These are phyloP conservation scores for Acer yangbiense DNA, from an alignment of 345 rosid species.

Conservation along the genomic window DNA sequence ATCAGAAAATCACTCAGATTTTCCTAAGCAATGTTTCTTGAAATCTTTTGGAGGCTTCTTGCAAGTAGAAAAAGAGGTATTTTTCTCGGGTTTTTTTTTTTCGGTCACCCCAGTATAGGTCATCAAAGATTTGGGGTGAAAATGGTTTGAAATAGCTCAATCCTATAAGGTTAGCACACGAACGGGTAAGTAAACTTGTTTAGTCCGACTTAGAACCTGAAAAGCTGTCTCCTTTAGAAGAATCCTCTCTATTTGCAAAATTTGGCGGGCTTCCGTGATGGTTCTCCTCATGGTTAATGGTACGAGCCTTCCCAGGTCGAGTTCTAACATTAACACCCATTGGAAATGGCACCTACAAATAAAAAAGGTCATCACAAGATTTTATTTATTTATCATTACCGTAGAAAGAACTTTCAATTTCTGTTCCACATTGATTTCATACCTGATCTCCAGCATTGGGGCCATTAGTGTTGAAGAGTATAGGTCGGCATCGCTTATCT, in stretches of 20 bases:
- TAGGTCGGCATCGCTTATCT: slow-evolving; percentile 74
- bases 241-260: slow-evolving; percentile 34
- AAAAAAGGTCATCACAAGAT: not conserved
- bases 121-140: slow-evolving; percentile 15
- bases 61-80: not conserved
- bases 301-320: slow-evolving; percentile 45
- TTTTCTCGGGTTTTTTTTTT: not conserved
- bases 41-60: slow-evolving; percentile 16
- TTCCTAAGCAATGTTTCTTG: slow-evolving; percentile 14
- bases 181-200: slow-evolving; percentile 22
- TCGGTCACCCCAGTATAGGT: slow-evolving; percentile 2
- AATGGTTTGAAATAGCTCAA: slow-evolving; percentile 1
- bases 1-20: slow-evolving; percentile 13
- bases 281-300: slow-evolving; percentile 31
- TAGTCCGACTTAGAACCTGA: slow-evolving; percentile 41
- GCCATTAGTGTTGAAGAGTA: slow-evolving; percentile 71
- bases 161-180: slow-evolving; percentile 34
- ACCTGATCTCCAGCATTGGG: slow-evolving; percentile 83
- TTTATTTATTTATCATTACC: not conserved
- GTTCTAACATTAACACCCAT: slow-evolving; percentile 55
- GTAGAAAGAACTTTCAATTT: not conserved
- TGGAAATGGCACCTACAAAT: slow-evolving; percentile 62
- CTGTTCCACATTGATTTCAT: not conserved
- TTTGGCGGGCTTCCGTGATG: slow-evolving; percentile 31
- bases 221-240: slow-evolving; percentile 35